Conservation (phyloP, 2,329 filamentous ascomycete genomes). For the Venturiaceae sp. region DNA sequence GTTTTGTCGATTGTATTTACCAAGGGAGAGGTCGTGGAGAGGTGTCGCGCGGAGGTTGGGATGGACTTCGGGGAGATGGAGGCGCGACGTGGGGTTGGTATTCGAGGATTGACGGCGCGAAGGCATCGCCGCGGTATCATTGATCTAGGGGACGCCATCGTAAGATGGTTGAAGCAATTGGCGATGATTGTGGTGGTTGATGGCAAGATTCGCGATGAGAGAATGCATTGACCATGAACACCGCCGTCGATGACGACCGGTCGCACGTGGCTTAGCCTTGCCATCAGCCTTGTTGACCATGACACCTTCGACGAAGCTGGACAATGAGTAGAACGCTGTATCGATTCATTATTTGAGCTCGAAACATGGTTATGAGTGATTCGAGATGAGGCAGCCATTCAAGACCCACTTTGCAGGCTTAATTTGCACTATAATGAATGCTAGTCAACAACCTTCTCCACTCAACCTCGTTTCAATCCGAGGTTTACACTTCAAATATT, state of each 20-base stretch:
- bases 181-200: not conserved
- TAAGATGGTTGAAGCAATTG: not conserved
- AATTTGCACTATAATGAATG: too few species aligned
- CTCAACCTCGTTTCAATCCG: too few species aligned
- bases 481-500: too few species aligned
- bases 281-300: not conserved
- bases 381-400: too few species aligned
- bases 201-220: not conserved
- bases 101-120: not conserved
- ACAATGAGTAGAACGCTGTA: too few species aligned
- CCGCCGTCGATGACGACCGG: not conserved
- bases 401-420: too few species aligned
- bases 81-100: not conserved
- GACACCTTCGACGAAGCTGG: too few species aligned
- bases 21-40: not conserved
- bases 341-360: too few species aligned
- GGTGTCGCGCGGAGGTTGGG: not conserved
- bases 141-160: not conserved
- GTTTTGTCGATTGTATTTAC: constrained; percentile 62
- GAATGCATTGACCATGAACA: not conserved
- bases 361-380: too few species aligned
- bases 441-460: too few species aligned
- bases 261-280: not conserved
- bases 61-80: not conserved
- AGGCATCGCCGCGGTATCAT: not conserved